Percentiles rank a stretch among this genome's conserved stretches.
phyloP scores from a whole-genome alignment of 257 asterid species.

The Petunia secreta region DNA sequence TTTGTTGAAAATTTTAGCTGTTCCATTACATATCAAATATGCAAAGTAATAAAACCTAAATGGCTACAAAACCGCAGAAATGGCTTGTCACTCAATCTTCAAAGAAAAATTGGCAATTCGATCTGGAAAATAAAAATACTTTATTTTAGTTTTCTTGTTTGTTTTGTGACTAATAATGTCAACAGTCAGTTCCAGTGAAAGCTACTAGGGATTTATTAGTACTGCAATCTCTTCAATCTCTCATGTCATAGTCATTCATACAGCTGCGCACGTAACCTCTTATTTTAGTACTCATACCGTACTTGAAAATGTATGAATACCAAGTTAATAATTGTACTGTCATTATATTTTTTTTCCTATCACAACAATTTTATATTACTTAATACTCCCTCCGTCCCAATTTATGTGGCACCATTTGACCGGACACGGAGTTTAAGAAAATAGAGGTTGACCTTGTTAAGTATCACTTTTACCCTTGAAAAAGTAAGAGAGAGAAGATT shows the following conservation, averaged over 20 bases:
- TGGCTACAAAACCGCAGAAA: too few relatives aligned
- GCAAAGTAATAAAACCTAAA: too few relatives aligned
- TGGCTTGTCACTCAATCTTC: too few relatives aligned
- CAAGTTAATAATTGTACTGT: background rate
- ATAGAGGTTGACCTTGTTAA: too few relatives aligned
- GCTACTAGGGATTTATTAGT: background rate
- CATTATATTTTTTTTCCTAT: background rate
- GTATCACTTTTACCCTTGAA: too few relatives aligned
- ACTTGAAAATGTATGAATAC: conserved; percentile 5
- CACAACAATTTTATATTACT: background rate
- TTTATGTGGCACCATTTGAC: too few relatives aligned
- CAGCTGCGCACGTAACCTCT: conserved; percentile 48
- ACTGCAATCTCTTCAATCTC: conserved; percentile 33
- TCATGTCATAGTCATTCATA: conserved; percentile 19
- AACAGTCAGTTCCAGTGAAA: conserved; percentile 36
- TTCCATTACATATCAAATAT: background rate
- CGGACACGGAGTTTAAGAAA: too few relatives aligned
- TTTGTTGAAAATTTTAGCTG: background rate
- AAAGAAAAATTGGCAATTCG: too few relatives aligned
- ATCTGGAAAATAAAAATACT: too few relatives aligned
- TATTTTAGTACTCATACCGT: conserved; percentile 31
- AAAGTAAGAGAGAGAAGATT: too few relatives aligned
- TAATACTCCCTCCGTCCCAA: too few relatives aligned
- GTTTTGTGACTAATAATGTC: conserved; percentile 19
- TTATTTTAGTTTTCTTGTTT: background rate